These are phyloP conservation scores for Aspergillus novoparasiticus DNA, from an alignment of 2,329 filamentous ascomycete species.

Conservation along the genomic window DNA sequence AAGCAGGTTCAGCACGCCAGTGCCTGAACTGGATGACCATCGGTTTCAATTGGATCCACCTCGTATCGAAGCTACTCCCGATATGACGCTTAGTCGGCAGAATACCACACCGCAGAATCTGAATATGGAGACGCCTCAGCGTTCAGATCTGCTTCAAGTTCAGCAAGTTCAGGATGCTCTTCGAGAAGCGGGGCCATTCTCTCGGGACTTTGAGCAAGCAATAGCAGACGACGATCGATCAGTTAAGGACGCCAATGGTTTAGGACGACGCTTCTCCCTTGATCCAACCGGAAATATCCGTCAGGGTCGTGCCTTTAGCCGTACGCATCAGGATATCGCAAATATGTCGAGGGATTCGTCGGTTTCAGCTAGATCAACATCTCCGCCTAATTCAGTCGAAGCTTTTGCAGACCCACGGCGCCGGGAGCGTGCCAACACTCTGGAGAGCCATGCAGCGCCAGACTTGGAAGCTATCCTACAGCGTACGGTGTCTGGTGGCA, in stretches of 20 bases:
- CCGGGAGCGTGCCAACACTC: constrained; percentile 71
- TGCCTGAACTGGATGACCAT: constrained; percentile 79
- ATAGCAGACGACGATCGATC: constrained; percentile 72
- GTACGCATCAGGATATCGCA: constrained; percentile 41
- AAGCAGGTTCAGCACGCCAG: constrained; percentile 65
- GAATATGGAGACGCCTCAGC: constrained; percentile 52
- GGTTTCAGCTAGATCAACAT: constrained; percentile 67
- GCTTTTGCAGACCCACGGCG: constrained; percentile 91
- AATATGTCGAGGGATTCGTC: constrained; percentile 52
- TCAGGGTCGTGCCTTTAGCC: constrained; percentile 37
- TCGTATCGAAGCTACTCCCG: constrained; percentile 39
- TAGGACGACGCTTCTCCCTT: constrained; percentile 42
- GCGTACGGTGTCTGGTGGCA: constrained; percentile 70
- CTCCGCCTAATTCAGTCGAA: constrained; percentile 95
- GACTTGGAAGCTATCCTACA: constrained; percentile 63
- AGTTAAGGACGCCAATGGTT: constrained; percentile 35
- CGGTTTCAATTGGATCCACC: constrained; percentile 55
- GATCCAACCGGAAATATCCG: constrained; percentile 44
- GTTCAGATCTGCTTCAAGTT: constrained; percentile 49
- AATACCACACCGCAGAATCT: constrained; percentile 51
- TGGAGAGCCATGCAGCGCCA: constrained; percentile 61
- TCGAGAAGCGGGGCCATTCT: constrained; percentile 47
- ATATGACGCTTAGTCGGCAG: constrained; percentile 33
- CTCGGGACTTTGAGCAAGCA: constrained; percentile 86
- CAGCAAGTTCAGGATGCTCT: constrained; percentile 52